Conservation (phyloP, 78 protist species). For the Diacronema lutheri region DNA sequence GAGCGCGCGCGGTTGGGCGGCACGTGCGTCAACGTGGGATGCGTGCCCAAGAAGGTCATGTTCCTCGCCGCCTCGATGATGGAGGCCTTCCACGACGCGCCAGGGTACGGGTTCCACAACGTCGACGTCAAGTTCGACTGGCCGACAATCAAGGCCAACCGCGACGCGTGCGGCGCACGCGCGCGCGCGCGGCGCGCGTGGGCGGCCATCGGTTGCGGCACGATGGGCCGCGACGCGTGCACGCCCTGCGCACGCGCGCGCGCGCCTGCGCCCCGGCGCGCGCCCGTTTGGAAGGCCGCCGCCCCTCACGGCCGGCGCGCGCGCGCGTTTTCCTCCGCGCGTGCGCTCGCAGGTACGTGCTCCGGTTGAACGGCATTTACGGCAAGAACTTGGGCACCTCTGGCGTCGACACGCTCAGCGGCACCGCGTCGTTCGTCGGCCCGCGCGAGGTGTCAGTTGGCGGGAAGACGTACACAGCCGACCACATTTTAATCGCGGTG, state of each 20-base stretch:
- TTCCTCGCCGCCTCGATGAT: conserved; percentile 50
- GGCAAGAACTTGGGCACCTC: background rate
- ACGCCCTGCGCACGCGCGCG: no score
- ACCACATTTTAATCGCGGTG: background rate
- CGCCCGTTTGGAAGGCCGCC: no score
- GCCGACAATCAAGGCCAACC: conserved; percentile 53
- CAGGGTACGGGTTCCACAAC: background rate
- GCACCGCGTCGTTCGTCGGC: conserved; percentile 6
- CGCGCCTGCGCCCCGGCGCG: no score
- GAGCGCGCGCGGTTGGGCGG: conserved; percentile 47
- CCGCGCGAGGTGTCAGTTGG: background rate
- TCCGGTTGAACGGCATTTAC: conserved; percentile 66
- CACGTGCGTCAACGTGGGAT: conserved; percentile 73
- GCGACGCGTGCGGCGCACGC: no score
- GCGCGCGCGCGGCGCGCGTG: no score
- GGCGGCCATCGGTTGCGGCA: no score
- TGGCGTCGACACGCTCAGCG: background rate
- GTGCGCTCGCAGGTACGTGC: no score
- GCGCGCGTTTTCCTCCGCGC: no score
- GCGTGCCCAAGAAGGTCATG: conserved; percentile 93
- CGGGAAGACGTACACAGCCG: conserved; percentile 3
- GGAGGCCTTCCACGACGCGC: conserved; percentile 2
- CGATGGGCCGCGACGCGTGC: no score
- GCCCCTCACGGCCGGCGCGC: no score
- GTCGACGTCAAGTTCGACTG: conserved; percentile 40